Evolutionary conservation across 2,329 filamentous ascomycete genomes (phyloP), one percentile per base, ranked within the genome.

Genomic region (Penicillium sp.): DNA sequence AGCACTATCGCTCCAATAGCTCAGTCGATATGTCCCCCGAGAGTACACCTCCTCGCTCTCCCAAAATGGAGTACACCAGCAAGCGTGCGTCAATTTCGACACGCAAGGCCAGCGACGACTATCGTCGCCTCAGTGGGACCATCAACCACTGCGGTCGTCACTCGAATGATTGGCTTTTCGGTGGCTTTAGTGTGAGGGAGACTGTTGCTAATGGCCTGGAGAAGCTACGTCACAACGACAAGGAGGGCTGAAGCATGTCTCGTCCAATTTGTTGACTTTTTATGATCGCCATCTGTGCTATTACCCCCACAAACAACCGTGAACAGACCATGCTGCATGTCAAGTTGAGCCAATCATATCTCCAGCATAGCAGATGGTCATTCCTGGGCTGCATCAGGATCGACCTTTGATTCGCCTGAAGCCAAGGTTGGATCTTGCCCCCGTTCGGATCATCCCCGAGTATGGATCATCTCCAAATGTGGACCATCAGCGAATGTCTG

Each of bases 121-220:
- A 73, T 47, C 71, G 68, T 46, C 70, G 73, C 53, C 70, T 72
- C 47, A 73, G 63, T 44, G 69, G 70, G 16, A 76, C 73, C 0
- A 62, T 76, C 39, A 73, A 71, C 45, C 72, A 80, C 51, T 77
- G 69, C 49, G 78, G 78, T 13, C 73, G 78, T 8, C 78, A 80
- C 62, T 74, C 72, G 16, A 79, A 80, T 49, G 75, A 79, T 49
- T 81, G 78, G 78, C 67, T 81, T 5, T 80, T 80, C 52, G 72
- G 73, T 18, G 74, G 76, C 1, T 76, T 79, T 60, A 78, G 75
- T 58, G 63, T 80, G 4, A 70, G 71, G 4, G 74, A 77, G 31
- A 75, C 76, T 6, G 73, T 77, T 23, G 71, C 70, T 4, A 74
- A 74, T 36, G 70, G 71, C 36, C 65, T 74, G 18, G 69, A 71